Evolutionary conservation across 2,329 filamentous ascomycete genomes (phyloP), one percentile per base, ranked within the genome.

Genomic region (Colletotrichum lupini): DNA sequence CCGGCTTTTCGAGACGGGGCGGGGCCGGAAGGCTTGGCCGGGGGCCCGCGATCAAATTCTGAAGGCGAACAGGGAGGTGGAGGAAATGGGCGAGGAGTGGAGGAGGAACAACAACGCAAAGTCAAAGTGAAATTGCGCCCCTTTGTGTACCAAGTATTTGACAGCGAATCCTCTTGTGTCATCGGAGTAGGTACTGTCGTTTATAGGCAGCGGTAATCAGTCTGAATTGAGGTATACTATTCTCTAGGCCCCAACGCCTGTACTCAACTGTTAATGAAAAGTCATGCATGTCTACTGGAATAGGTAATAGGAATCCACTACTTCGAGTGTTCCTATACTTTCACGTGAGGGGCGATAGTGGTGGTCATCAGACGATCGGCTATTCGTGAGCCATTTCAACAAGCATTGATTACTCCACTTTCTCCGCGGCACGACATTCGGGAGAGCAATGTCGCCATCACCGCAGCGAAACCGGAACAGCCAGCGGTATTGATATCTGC

Each of bases 1-100:
- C 68, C 81, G 84, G 1, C 77, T 85, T 8, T 86, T 87, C 71
- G 81, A 83, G 69, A 85, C 79, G 30, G 82, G 80, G 19, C 74
- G 76, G 28, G 80, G 80, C 46, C 79, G 85, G 62, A 83, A 80
- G 76, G 74, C 78, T n/a, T 87, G 84, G 85, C 68, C 77, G 11
- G 82, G 82, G 1, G 84, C 84, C 1, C 79, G 76, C 59, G 80
- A 79, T 4, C 75, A 67, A 16, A 83, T 83, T 28, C 65, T 77
- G 42, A 76, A 76, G 57, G 72, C 76, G 14, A 82, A 83, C 22
- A 67, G 69, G 9, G 75, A 76, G 30, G 65, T 73, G 11, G 75
- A 75, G 61, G 72, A 76, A 46, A 37, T 77, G 57, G 75, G 53
- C 11, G 56, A 57, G 28, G 28, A 55, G 8, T 72, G 64, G 67